Percentiles rank a stretch among this genome's conserved stretches.
Evolutionary conservation across 1,139 yeast genomes (phyloP).

Genomic region (Taphrina wiesneri): DNA sequence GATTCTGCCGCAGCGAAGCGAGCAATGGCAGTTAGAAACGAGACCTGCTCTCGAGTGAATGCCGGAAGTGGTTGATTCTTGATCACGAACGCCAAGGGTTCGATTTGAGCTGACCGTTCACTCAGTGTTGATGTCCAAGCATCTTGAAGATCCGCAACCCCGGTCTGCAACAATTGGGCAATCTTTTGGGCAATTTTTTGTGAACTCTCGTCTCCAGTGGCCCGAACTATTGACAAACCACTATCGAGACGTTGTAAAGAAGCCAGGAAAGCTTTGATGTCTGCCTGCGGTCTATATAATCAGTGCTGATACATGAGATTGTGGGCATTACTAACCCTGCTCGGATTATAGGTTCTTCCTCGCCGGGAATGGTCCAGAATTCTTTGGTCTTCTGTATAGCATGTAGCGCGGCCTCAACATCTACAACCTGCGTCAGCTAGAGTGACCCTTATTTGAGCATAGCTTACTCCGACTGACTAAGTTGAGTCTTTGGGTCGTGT

Average conservation of each 20-base stretch:
- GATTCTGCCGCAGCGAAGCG: constrained; percentile 1
- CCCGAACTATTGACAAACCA: constrained; percentile 20
- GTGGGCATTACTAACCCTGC: constrained; percentile 19
- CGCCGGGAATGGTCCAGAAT: constrained; percentile 34
- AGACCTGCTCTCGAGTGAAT: constrained; percentile 9
- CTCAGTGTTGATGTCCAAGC: constrained; percentile 3
- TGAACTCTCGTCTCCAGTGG: constrained; percentile 33
- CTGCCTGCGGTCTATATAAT: background rate
- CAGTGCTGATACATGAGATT: background rate
- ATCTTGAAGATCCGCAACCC: constrained; percentile 22
- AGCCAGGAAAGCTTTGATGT: constrained; percentile 15
- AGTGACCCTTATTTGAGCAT: background rate
- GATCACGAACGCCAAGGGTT: constrained; percentile 33
- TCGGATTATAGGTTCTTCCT: constrained; percentile 33
- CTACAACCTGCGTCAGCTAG: constrained; percentile 5
- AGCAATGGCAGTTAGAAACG: background rate
- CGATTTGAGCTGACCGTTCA: constrained; percentile 29
- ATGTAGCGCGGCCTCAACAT: constrained; percentile 33
- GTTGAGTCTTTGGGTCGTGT: constrained; percentile 24
- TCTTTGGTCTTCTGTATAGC: constrained; percentile 36
- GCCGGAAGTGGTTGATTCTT: constrained; percentile 31
- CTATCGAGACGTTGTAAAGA: constrained; percentile 29
- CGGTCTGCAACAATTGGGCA: constrained; percentile 27
- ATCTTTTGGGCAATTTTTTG: constrained; percentile 31
- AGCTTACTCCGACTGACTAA: constrained; percentile 20